Evolutionary conservation across 176 grass and related monocot genomes (phyloP).

Genomic region (Eragrostis curvula): DNA sequence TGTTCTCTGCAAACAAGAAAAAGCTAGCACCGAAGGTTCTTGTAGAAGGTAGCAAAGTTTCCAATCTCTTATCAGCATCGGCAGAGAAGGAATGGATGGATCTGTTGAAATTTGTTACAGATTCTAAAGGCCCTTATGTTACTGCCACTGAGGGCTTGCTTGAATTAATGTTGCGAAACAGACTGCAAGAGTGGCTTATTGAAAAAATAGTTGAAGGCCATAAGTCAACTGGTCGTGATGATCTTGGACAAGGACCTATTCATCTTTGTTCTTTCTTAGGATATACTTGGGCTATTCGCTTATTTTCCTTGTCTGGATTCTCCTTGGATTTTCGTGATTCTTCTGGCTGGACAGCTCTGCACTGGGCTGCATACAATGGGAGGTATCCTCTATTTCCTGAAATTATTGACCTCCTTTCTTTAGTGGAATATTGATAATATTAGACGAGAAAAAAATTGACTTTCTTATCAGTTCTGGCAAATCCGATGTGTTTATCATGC

Average conservation of each 20-base stretch:
- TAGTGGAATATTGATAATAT: slow-evolving; percentile 10
- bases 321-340: slow-evolving; percentile 98
- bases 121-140: slow-evolving; percentile 36
- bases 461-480: slow-evolving; percentile 8
- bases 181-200: slow-evolving; percentile 94
- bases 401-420: slow-evolving; percentile 26
- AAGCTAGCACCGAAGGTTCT: slow-evolving; percentile 57
- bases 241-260: slow-evolving; percentile 86
- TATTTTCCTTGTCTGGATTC: slow-evolving; percentile 78
- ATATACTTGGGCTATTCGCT: slow-evolving; percentile 84
- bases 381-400: slow-evolving; percentile 62
- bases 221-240: slow-evolving; percentile 67
- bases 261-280: slow-evolving; percentile 91
- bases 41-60: slow-evolving; percentile 70
- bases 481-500: background rate
- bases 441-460: background rate
- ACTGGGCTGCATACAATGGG: slow-evolving; percentile 86
- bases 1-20: slow-evolving; percentile 70
- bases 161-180: slow-evolving; percentile 84
- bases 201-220: slow-evolving; percentile 80
- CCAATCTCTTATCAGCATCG: slow-evolving; percentile 60
- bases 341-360: slow-evolving; percentile 92
- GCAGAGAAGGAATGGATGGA: slow-evolving; percentile 84
- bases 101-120: slow-evolving; percentile 53
- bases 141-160: slow-evolving; percentile 61